Evolutionary conservation across 2,329 filamentous ascomycete species (phyloP), one percentile per base, ranked within the genome.

Genomic region (Alternaria metachromatica): DNA sequence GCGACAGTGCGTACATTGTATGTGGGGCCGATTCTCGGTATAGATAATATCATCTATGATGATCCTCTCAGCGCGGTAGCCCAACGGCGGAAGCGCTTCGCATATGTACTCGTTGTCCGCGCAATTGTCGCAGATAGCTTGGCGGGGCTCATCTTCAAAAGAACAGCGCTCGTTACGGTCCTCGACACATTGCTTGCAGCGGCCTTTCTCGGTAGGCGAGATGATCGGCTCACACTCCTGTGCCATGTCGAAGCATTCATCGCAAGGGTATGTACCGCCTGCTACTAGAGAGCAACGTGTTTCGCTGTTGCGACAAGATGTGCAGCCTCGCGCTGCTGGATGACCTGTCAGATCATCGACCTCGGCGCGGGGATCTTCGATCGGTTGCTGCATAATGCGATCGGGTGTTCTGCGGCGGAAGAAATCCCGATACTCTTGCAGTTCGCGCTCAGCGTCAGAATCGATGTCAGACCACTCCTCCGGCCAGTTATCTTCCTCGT

Each of bases 281-380:
- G 64, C 68, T 58, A 60, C 70, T 72, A 74, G 77, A 60, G 60
- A 74, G 61, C 70, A 81, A 4, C 18, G 30, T 21, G 37, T 69
- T 8, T 25, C 69, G 28, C 62, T 57, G 58, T 55, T 56, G 13
- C 74, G 72, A 59, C 82, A 83, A 4, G 64, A 55, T 23, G 67
- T 64, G 62, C 81, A 83, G 4, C 77, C 79, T 44, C 78, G 72
- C 11, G 75, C 72, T 5, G 49, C 71, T 6, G 80, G 78, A 26
- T 79, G 66, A 2, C 78, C 76, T 5, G 74, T 76, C 2, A 80
- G 55, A 37, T 78, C 77, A n/a, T 75, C 65, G 1, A 70, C 6
- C 13, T 70, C 48, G 5, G 58, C 59, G 1, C 49, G 23, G 4
- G 77, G 76, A 56, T 79, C 76, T 8, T 67, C 55, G 15, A 79